Conservation (phyloP, 805 yeast genomes). For the fission yeast (Schizosaccharomyces pombe) region DNA sequence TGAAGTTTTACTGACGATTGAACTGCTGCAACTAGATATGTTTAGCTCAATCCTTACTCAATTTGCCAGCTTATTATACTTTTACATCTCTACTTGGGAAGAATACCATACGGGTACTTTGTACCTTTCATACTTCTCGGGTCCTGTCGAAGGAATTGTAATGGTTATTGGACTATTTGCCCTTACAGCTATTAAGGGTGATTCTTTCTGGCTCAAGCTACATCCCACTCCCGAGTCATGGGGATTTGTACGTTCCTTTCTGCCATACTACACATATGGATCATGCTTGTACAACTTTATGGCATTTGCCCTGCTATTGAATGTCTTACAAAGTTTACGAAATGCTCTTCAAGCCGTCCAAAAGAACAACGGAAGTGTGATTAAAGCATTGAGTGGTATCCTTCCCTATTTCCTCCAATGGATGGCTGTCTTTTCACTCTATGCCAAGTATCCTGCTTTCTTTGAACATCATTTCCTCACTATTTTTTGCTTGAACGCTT, state of each 20-base stretch:
- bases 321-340: constrained; percentile 16
- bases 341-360: neutral
- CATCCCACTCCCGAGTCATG: neutral
- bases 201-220: neutral
- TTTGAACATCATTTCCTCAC: constrained; percentile 28
- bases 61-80: constrained; percentile 51
- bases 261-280: neutral
- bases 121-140: constrained; percentile 61
- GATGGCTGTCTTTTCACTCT: constrained; percentile 24
- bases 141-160: constrained; percentile 88
- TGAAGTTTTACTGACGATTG: constrained; percentile 47
- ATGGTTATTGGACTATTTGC: constrained; percentile 27
- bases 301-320: constrained; percentile 18
- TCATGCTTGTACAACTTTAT: neutral
- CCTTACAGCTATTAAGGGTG: neutral
- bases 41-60: constrained; percentile 30
- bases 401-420: constrained; percentile 44
- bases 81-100: constrained; percentile 15
- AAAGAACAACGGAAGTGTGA: neutral
- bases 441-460: constrained; percentile 25
- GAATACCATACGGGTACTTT: constrained; percentile 22
- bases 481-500: constrained; percentile 60
- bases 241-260: neutral
- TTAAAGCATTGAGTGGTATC: constrained; percentile 25
- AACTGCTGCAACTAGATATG: constrained; percentile 59